phyloP scores from a whole-genome alignment of 495 filamentous ascomycete genomes.

The Pseudevernia furfuracea region DNA sequence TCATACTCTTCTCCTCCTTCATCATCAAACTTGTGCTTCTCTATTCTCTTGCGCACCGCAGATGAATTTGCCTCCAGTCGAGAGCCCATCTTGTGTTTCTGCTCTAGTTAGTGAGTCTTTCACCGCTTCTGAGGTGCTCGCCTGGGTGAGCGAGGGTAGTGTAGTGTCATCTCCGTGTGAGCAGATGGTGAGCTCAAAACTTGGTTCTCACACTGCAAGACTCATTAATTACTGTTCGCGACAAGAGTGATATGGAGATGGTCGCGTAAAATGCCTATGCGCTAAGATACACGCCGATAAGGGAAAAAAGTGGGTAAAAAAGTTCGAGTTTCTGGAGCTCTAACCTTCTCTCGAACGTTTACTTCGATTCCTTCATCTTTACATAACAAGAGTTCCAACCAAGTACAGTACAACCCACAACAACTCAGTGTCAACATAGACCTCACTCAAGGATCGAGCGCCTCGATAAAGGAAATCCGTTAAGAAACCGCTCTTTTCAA shows the following conservation, averaged over 20 bases:
- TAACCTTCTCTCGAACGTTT: neutral
- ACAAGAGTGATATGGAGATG: neutral
- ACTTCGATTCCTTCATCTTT: neutral
- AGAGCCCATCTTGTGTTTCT: constrained; percentile 61
- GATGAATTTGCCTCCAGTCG: constrained; percentile 68
- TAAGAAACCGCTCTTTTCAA: neutral
- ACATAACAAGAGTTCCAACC: neutral
- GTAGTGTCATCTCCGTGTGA: neutral
- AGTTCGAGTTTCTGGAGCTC: neutral
- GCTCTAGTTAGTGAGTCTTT: neutral
- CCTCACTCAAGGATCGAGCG: neutral
- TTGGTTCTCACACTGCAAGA: neutral
- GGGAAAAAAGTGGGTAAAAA: constrained; percentile 1
- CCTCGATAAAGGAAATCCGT: too few species aligned
- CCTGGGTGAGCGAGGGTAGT: constrained; percentile 9
- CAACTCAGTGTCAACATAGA: neutral
- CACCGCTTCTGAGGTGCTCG: neutral
- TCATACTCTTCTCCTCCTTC: constrained; percentile 91
- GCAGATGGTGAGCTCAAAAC: neutral
- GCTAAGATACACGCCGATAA: constrained; percentile 19
- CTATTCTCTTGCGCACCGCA: constrained; percentile 75
- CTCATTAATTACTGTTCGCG: neutral
- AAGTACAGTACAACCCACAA: neutral
- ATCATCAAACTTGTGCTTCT: constrained; percentile 52
- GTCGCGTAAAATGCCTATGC: constrained; percentile 1